These are phyloP conservation scores for Dendrocalamus sinicus DNA, from an alignment of 176 grass and related monocot species.

Conservation along the genomic window DNA sequence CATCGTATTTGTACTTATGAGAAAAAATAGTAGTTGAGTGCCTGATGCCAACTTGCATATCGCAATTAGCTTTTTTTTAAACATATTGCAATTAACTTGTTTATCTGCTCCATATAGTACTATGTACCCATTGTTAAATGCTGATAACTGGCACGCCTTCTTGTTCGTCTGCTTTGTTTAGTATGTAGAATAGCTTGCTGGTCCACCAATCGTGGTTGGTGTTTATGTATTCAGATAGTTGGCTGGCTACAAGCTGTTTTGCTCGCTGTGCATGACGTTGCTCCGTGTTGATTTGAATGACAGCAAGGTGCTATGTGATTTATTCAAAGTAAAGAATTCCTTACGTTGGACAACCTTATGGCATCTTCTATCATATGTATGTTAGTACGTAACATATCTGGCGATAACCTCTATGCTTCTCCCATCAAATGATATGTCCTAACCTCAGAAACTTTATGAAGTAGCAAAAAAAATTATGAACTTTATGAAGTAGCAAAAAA, in stretches of 20 bases:
- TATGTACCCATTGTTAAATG: conserved; percentile 6
- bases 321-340: not conserved
- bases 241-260: not conserved
- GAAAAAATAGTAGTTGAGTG: not conserved
- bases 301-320: not conserved
- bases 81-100: not conserved
- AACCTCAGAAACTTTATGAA: not conserved
- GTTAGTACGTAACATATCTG: not conserved
- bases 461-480: not conserved
- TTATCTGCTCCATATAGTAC: not conserved
- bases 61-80: too few species aligned
- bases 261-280: not conserved
- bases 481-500: not conserved
- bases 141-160: not conserved
- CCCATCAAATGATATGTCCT: not conserved
- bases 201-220: not conserved
- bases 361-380: not conserved
- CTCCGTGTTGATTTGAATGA: not conserved
- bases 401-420: not conserved
- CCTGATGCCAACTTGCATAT: not conserved
- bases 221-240: not conserved
- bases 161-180: not conserved
- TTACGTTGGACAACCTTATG: not conserved
- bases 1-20: too few species aligned
- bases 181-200: too few species aligned